A percentile compares a stretch with the other conserved stretches of the same genome.
phyloP scores from a whole-genome alignment of 768 basidiomycete genomes.

The Stropharia rugosoannulata region DNA sequence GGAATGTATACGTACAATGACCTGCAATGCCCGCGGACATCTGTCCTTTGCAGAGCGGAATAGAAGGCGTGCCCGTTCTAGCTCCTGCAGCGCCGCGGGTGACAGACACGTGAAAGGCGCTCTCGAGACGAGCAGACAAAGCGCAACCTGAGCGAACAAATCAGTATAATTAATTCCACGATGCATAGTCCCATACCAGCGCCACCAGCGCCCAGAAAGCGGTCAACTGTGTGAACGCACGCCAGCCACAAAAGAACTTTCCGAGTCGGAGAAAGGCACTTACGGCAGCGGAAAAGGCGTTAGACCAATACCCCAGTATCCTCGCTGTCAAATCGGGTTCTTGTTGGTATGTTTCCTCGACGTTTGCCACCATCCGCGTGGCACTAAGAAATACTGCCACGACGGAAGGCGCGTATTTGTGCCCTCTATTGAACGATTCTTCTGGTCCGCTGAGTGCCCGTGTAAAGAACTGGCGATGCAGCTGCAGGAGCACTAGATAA shows the following conservation, averaged over 20 bases:
- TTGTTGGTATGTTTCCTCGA: slow-evolving; percentile 53
- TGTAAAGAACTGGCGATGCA: slow-evolving; percentile 69
- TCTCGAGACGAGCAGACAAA: slow-evolving; percentile 56
- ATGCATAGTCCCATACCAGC: neutral
- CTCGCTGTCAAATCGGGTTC: slow-evolving; percentile 60
- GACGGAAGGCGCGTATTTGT: slow-evolving; percentile 69
- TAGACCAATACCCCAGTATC: slow-evolving; percentile 53
- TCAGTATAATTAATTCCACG: neutral
- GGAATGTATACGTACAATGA: slow-evolving; percentile 35
- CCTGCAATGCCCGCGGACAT: slow-evolving; percentile 45
- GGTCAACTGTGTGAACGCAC: neutral
- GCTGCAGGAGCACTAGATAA: slow-evolving; percentile 55
- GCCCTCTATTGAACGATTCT: slow-evolving; percentile 56
- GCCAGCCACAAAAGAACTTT: neutral
- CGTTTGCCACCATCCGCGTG: slow-evolving; percentile 59
- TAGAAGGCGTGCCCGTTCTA: slow-evolving; percentile 46
- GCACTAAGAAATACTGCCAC: slow-evolving; percentile 68
- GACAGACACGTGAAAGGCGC: slow-evolving; percentile 67
- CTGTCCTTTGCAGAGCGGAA: slow-evolving; percentile 45
- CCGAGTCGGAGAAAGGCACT: slow-evolving; percentile 18
- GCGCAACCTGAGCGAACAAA: slow-evolving; percentile 36
- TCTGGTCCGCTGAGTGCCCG: slow-evolving; percentile 59
- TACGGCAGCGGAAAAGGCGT: slow-evolving; percentile 53
- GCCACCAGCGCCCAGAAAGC: neutral
- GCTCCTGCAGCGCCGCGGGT: slow-evolving; percentile 61